Base-by-base conservation (phyloP, 345 rosid species). In the Brassica carinata region DNA sequence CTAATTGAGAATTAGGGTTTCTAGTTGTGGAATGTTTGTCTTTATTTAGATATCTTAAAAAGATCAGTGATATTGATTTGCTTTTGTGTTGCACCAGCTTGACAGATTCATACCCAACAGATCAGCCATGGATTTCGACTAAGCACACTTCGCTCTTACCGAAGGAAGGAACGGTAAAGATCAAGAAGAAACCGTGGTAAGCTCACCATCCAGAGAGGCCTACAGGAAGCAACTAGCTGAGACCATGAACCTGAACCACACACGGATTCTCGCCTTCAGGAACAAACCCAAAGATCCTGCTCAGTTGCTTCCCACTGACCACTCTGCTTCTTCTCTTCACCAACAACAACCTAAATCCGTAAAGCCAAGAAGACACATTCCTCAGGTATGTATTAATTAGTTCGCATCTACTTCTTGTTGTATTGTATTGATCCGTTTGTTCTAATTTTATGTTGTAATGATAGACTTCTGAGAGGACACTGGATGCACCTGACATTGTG, bases 401-500 rank as follows among this genome's bases (percentile, higher is more conserved):
- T 53, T 5, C 2, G 5, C 17, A 51, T 51, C 61, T 55, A 55
- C 61, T 15, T 15, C 3, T 55, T 51, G 4, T 51, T 55, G 61
- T 7, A 6, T 15, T 51, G 58, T 51, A 5, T 51, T 55, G 62
- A 57, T 6, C 19, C 18, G 1, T 57, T 7, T 17, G 26, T 18
- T 57, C n/a, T 10, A 45, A 45, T 11, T 14, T 51, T 51, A 2
- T 57, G 18, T 51, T 45, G 53, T 3, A 1, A 14, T 51, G 14
- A 51, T 5, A 57, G 62, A 57, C 62, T 57, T 57, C 62, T 57
- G 62, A 57, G 62, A 57, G 62, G 26, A 57, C 62, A 7, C 3
- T 57, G 27, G 62, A 57, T 57, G 62, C 62, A 57, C 62, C 62
- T 57, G 62, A 57, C 62, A 57, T 57, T 57, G 62, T 57, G 10